Evolutionary conservation across 495 filamentous ascomycete species (phyloP), one percentile per base, ranked within the genome.

Genomic region (Entonaema liquescens): DNA sequence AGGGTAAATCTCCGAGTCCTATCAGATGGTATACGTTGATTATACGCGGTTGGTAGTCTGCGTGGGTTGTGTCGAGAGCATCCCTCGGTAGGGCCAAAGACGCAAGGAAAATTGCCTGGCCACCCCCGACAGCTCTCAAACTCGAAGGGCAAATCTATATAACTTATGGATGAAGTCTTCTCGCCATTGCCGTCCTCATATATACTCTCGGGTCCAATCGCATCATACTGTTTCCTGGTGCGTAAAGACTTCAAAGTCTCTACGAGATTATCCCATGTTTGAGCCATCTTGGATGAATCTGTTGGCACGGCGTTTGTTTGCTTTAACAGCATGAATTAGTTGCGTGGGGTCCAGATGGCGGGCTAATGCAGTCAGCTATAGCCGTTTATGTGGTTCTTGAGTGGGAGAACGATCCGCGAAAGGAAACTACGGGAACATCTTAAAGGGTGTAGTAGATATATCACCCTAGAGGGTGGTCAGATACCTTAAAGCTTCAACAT

Each of bases 21-120:
- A 15, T 38, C 31, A 4, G 65, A 63, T 47, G 72, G 59, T 12
- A 78, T 55, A 25, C 44, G 40, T 6, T 66, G 13, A 52, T 75
- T 72, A 56, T 71, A 77, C 25, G 59, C 66, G 42, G 76, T 68
- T 23, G 58, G 55, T 11, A 53, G 19, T 23, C 58, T 61, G n/a
- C 53, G 19, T 3, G 74, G 76, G 57, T 78, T 78, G 59, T 79
- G 77, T 17, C 19, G 54, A 17, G 59, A 64, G 69, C 76, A 79
- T 33, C 77, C 77, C 65, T 74, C 72, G 5, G 25, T 54, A 15
- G 72, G 70, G 15, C 63, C 72, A 66, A 70, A 52, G 26, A 78
- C 76, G 44, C 77, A 78, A 2, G 77, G 77, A 26, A 64, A 72
- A 50, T 78, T 76, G 17, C 74, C 77, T 40, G 76, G 52, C 76